phyloP scores from a whole-genome alignment of 2,329 filamentous ascomycete genomes.

The Fusarium lateritium region DNA sequence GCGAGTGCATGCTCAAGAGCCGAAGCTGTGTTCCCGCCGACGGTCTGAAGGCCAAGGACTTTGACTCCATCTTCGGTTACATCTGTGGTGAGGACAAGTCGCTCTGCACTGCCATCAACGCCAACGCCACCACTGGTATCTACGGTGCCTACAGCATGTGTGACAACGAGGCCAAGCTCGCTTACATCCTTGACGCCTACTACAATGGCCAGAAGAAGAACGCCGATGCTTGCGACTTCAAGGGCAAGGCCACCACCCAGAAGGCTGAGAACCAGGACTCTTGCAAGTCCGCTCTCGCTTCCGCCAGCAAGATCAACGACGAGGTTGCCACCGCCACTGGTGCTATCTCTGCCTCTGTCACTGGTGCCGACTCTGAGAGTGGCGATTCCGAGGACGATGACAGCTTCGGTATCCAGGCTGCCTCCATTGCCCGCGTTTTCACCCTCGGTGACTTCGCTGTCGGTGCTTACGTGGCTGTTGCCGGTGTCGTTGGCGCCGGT shows the following conservation, averaged over 20 bases:
- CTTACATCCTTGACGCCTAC: conserved; percentile 82
- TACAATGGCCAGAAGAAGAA: conserved; percentile 70
- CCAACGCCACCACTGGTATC: conserved; percentile 75
- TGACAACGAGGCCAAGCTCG: conserved; percentile 77
- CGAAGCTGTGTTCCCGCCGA: conserved; percentile 78
- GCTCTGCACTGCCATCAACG: conserved; percentile 77
- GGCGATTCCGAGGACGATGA: conserved; percentile 40
- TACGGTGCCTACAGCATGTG: conserved; percentile 89
- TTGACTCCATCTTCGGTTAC: conserved; percentile 78
- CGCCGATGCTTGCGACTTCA: conserved; percentile 77
- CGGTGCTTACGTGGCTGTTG: conserved; percentile 67
- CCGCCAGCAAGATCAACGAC: conserved; percentile 72
- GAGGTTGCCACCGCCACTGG: conserved; percentile 63
- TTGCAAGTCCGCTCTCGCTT: conserved; percentile 72
- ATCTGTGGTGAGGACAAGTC: conserved; percentile 73
- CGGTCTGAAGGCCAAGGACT: conserved; percentile 70
- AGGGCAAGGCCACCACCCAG: conserved; percentile 73
- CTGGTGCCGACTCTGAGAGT: conserved; percentile 27
- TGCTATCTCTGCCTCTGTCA: conserved; percentile 52
- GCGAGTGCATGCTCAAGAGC: conserved; percentile 86
- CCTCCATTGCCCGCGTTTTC: conserved; percentile 58
- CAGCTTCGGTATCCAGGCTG: conserved; percentile 57
- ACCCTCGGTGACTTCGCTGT: conserved; percentile 64
- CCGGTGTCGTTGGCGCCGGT: conserved; percentile 65
- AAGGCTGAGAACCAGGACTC: conserved; percentile 61